These are phyloP conservation scores for Phialophora tarda DNA, from an alignment of 2,329 filamentous ascomycete species.

Conservation along the genomic window DNA sequence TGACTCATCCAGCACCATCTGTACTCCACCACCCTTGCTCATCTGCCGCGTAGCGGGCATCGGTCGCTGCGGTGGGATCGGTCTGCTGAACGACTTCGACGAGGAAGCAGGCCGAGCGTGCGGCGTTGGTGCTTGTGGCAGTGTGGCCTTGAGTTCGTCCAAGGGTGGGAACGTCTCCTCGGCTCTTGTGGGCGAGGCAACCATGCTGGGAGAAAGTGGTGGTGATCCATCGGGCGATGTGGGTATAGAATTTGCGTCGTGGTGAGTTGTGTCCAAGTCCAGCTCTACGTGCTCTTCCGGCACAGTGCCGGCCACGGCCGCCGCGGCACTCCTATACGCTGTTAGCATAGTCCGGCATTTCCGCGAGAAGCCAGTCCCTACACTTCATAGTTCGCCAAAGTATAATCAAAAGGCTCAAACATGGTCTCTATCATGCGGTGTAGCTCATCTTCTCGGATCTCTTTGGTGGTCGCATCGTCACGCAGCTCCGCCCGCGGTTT, in stretches of 20 bases:
- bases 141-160: conserved; percentile 32
- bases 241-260: conserved; percentile 28
- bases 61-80: conserved; percentile 44
- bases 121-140: conserved; percentile 23
- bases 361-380: conserved; percentile 50
- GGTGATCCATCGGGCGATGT: conserved; percentile 39
- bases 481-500: conserved; percentile 91
- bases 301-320: conserved; percentile 36
- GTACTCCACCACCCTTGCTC: conserved; percentile 81
- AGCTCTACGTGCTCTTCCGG: conserved; percentile 31
- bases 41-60: conserved; percentile 69
- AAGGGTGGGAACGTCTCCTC: conserved; percentile 27
- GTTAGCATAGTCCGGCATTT: conserved; percentile 45
- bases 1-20: conserved; percentile 86
- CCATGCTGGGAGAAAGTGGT: conserved; percentile 35
- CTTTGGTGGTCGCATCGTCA: conserved; percentile 91
- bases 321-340: conserved; percentile 40
- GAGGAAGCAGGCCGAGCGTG: conserved; percentile 30
- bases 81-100: conserved; percentile 49
- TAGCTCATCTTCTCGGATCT: conserved; percentile 91
- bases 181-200: conserved; percentile 16
- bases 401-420: conserved; percentile 96
- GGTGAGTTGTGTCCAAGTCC: conserved; percentile 32
- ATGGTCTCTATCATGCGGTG: conserved; percentile 93
- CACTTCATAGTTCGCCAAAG: conserved; percentile 76